phyloP scores from a whole-genome alignment of 306 rosid species.

The Styphnolobium japonicum region DNA sequence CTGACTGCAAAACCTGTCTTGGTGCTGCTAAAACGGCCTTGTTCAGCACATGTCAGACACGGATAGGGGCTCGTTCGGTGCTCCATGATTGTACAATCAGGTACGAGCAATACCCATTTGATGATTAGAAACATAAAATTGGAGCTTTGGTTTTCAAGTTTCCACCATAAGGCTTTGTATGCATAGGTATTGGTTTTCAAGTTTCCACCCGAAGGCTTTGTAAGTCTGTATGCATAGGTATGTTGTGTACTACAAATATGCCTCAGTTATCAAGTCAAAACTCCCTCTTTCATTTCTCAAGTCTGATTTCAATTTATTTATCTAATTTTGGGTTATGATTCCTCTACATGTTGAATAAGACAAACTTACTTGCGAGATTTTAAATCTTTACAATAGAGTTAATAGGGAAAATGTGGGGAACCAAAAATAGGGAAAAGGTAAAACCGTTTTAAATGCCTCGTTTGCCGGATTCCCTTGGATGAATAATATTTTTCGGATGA shows the following conservation, averaged over 20 bases:
- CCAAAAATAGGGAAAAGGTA: not conserved
- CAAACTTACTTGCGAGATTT: not conserved
- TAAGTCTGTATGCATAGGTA: not conserved
- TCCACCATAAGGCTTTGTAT: not conserved
- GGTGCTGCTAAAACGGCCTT: slow-evolving; percentile 49
- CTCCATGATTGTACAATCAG: slow-evolving; percentile 60
- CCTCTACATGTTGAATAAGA: not conserved
- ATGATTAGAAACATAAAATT: slow-evolving; percentile 25
- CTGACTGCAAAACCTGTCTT: slow-evolving; percentile 63
- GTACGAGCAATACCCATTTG: slow-evolving; percentile 82
- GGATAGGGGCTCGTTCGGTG: slow-evolving; percentile 63
- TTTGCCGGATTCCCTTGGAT: not conserved
- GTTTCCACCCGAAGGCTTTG: not conserved
- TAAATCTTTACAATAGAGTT: not conserved
- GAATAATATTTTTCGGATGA: not conserved
- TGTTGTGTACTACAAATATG: not conserved
- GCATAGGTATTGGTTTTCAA: not conserved
- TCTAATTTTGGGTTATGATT: not conserved
- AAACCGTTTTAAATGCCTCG: not conserved
- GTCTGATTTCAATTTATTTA: not conserved
- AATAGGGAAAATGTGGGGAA: not conserved
- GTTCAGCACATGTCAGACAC: slow-evolving; percentile 40
- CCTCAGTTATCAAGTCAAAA: not conserved
- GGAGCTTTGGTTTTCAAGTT: not conserved
- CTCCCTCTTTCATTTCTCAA: not conserved